A percentile compares a stretch with the other conserved stretches of the same genome.
These are phyloP conservation scores for Suillus discolor DNA, from an alignment of 768 basidiomycete genomes.

Conservation along the genomic window DNA sequence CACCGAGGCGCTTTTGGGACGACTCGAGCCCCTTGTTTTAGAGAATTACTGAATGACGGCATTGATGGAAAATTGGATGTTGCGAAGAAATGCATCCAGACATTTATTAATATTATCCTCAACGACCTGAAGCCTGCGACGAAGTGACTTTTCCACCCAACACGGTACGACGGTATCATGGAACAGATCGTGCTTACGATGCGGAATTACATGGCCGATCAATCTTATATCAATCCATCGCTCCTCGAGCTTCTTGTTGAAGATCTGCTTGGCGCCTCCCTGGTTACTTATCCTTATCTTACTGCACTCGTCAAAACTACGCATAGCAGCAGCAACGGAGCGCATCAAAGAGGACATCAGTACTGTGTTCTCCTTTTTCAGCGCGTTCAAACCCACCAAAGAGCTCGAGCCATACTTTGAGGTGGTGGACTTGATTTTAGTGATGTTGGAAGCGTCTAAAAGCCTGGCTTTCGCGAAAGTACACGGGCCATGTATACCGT, in stretches of 20 bases:
- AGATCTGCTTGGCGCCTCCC: conserved; percentile 88
- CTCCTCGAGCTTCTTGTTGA: conserved; percentile 91
- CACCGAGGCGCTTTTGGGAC: conserved; percentile 80
- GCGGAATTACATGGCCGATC: conserved; percentile 93
- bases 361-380: conserved; percentile 80
- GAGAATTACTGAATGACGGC: conserved; percentile 93
- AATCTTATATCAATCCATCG: conserved; percentile 85
- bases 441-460: conserved; percentile 83
- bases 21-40: conserved; percentile 89
- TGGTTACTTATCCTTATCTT: conserved; percentile 74
- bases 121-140: conserved; percentile 90
- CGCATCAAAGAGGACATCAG: conserved; percentile 82
- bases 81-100: conserved; percentile 95
- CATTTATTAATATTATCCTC: conserved; percentile 92
- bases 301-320: conserved; percentile 86
- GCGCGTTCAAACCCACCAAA: conserved; percentile 69
- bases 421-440: conserved; percentile 80
- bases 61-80: conserved; percentile 99
- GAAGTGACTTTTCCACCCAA: conserved; percentile 76
- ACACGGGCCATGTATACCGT: conserved; percentile 90
- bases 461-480: conserved; percentile 93
- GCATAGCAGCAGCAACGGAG: conserved; percentile 80
- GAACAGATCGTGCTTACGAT: conserved; percentile 92
- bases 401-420: conserved; percentile 86
- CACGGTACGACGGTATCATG: conserved; percentile 92